A percentile compares a stretch with the other conserved stretches of the same genome.
Evolutionary conservation across 2,329 filamentous ascomycete genomes (phyloP).

Genomic region (Paraphaeosphaeria minitans): DNA sequence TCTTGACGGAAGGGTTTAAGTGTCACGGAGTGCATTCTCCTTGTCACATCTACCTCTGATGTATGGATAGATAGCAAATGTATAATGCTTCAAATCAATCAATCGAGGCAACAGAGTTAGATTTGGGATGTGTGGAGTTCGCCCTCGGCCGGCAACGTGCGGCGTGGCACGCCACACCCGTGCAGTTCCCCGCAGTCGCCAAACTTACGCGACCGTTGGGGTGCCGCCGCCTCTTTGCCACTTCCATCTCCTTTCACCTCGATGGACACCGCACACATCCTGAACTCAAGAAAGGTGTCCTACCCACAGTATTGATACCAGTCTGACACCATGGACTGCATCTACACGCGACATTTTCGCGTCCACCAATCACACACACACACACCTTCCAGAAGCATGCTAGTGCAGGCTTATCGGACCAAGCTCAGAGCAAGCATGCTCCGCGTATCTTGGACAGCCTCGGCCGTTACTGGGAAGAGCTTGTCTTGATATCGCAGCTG

Average conservation of each 20-base stretch:
- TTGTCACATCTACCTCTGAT: background rate
- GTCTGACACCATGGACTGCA: background rate
- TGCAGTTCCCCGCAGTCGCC: background rate
- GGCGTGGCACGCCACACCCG: background rate
- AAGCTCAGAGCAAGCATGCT: background rate
- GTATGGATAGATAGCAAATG: slow-evolving; percentile 3
- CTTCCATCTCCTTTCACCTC: background rate
- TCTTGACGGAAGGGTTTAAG: slow-evolving; percentile 9
- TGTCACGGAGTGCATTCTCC: background rate
- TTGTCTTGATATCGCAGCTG: slow-evolving; percentile 9
- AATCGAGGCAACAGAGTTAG: background rate
- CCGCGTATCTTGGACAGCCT: slow-evolving; percentile 4
- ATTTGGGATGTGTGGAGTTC: background rate
- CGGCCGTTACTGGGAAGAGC: slow-evolving; percentile 3
- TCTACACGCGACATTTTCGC: background rate
- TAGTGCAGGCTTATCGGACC: background rate
- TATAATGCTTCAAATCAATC: slow-evolving; percentile 2
- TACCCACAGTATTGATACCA: background rate
- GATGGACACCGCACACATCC: background rate
- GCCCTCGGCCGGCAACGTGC: background rate
- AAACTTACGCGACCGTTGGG: background rate
- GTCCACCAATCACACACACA: background rate
- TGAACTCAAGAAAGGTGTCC: background rate
- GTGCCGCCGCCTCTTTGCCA: background rate
- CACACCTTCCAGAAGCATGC: slow-evolving; percentile 2